Conservation (phyloP, 2,329 filamentous ascomycete genomes). For the Sporothrix mexicana region DNA sequence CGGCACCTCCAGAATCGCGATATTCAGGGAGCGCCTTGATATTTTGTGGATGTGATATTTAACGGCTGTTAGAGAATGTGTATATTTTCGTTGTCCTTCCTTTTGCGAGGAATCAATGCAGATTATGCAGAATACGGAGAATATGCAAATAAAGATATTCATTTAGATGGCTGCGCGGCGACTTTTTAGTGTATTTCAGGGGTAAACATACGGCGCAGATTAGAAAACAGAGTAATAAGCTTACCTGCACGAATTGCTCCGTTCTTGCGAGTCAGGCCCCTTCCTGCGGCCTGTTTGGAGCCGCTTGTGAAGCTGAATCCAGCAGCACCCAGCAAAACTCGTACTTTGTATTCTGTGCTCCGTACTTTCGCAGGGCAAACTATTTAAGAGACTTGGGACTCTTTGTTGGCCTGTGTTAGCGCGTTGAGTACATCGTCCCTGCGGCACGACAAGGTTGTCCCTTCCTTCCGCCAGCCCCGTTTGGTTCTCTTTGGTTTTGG, state of each 20-base stretch:
- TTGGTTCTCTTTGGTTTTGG: no score
- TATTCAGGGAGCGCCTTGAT: constrained; percentile 23
- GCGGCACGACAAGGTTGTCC: not conserved
- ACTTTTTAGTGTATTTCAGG: not conserved
- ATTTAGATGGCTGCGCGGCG: not conserved
- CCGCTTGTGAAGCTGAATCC: not conserved
- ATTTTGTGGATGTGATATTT: constrained; percentile 8
- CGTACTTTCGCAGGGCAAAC: not conserved
- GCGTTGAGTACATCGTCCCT: not conserved
- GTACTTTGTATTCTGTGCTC: not conserved
- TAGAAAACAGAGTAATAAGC: constrained; percentile 17
- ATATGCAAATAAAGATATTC: not conserved
- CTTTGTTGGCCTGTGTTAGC: constrained; percentile 13
- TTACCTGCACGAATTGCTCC: not conserved
- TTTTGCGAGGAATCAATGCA: not conserved
- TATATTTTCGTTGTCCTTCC: no score
- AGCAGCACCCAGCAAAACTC: not conserved
- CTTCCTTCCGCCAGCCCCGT: constrained; percentile 18
- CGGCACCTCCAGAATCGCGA: constrained; percentile 21
- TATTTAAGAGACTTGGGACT: not conserved
- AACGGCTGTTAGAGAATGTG: not conserved
- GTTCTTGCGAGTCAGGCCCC: not conserved
- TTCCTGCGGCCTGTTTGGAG: not conserved
- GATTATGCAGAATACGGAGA: no score
- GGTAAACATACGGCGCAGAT: not conserved